Evolutionary conservation across 2,329 filamentous ascomycete species (phyloP).

Genomic region (Dothistroma pini): DNA sequence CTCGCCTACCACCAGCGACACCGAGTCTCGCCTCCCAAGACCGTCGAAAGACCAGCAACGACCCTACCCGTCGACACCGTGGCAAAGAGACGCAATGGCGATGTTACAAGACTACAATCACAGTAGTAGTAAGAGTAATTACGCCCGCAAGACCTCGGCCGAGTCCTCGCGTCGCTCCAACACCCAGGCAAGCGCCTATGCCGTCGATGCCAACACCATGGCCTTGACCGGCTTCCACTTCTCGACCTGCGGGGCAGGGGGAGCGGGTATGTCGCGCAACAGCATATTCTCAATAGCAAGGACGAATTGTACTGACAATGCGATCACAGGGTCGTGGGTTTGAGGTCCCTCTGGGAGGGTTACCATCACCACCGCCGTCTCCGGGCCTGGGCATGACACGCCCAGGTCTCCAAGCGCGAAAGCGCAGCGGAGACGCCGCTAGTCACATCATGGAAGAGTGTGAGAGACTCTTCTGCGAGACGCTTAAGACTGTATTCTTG

Average conservation of each 20-base stretch:
- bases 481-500: constrained; percentile 88
- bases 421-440: constrained; percentile 78
- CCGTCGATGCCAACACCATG: constrained; percentile 66
- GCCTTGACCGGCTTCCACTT: constrained; percentile 84
- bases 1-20: constrained; percentile 6
- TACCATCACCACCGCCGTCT: constrained; percentile 80
- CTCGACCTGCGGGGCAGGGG: constrained; percentile 84
- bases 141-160: constrained; percentile 42
- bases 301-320: constrained; percentile 10
- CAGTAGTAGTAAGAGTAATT: constrained; percentile 66
- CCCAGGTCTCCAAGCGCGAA: constrained; percentile 28
- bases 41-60: constrained; percentile 4
- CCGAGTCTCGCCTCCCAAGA: constrained; percentile 2
- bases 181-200: constrained; percentile 88
- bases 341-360: constrained; percentile 79
- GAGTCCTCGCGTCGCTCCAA: constrained; percentile 66
- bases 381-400: constrained; percentile 48
- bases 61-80: constrained; percentile 38
- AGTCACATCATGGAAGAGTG: constrained; percentile 97
- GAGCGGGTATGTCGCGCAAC: constrained; percentile 23
- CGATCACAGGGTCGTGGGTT: constrained; percentile 89
- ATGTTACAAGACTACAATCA: constrained; percentile 63
- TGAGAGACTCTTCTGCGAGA: constrained; percentile 99
- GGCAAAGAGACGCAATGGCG: constrained; percentile 60
- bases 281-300: not conserved